Evolutionary conservation across 1,284 basidiomycete genomes (phyloP).

Genomic region (Ustilago esculenta): DNA sequence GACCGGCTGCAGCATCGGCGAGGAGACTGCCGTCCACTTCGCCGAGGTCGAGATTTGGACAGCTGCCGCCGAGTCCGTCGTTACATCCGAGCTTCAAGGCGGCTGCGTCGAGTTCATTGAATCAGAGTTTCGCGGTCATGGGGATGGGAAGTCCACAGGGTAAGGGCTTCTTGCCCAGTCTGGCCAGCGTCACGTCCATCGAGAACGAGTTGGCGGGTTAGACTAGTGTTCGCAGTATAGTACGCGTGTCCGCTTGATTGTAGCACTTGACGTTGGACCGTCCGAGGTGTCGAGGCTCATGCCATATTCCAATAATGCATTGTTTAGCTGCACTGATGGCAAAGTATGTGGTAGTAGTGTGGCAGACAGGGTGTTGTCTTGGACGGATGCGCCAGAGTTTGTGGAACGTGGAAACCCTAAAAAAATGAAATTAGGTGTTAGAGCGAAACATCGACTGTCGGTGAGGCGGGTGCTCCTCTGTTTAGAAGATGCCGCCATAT

Average conservation of each 20-base stretch:
- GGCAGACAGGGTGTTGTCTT: no score
- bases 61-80: slow-evolving; percentile 24
- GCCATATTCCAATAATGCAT: no score
- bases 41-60: slow-evolving; percentile 25
- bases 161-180: slow-evolving; percentile 7
- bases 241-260: background rate
- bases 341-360: no score
- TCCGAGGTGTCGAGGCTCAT: no score
- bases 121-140: slow-evolving; percentile 22
- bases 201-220: slow-evolving; percentile 15
- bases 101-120: slow-evolving; percentile 17
- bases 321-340: no score
- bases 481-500: no score
- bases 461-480: no score
- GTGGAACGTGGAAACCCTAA: no score
- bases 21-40: slow-evolving; percentile 18
- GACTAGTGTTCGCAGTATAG: background rate
- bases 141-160: slow-evolving; percentile 24
- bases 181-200: slow-evolving; percentile 27
- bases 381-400: no score
- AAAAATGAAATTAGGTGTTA: no score
- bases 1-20: slow-evolving; percentile 7
- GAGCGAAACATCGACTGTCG: no score
- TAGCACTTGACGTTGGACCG: slow-evolving; percentile 3
- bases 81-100: slow-evolving; percentile 37